Base-by-base conservation (phyloP, 2,329 filamentous ascomycete species). In the Nothophoma quercina region DNA sequence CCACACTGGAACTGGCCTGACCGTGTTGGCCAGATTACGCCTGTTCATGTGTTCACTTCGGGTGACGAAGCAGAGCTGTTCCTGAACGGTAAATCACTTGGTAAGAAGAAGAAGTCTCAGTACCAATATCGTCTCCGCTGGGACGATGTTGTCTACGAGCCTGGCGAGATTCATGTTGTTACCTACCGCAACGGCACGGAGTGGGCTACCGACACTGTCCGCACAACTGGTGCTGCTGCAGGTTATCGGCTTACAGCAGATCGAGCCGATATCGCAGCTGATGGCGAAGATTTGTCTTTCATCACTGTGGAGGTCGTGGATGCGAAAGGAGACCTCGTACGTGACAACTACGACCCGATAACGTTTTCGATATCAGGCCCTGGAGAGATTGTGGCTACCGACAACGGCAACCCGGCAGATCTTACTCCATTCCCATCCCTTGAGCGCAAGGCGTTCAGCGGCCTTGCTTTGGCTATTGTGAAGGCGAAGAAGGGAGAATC, bases 1-100 rank as follows among this genome's bases (percentile, higher is more conserved):
- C 82, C 82, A 2, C 82, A 84, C 60, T 85, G 82, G 82, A 83
- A 73, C 9, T 85, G 81, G 80, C 77, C 80, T 0, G 75, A 78
- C 13, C 70, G 81, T 0, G 72, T 74, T 0, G 79, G 79, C 1
- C 55, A 77, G 48, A 70, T 78, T 1, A 84, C 82, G 4, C 82
- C 82, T 0, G 81, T 84, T 0, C 82, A 85, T 60, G 81, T 83
- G 0, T 83, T 82, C 57, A 75, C 80, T 0, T 70, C 77, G 1
- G 82, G 71, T 2, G 80, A 83, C 55, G 80, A 82, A 58, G 82
- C 81, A 4, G 82, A 85, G 69, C 66, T 85, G 2, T 84, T 83
- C 54, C 59, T 84, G 10, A 84, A 84, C 44, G 80, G 78, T 2
- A 58, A 73, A 32, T 81, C 79, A 0, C 71, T 71, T 3, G 82